phyloP scores from a whole-genome alignment of 2,329 filamentous ascomycete genomes.

The Zymoseptoria brevis region DNA sequence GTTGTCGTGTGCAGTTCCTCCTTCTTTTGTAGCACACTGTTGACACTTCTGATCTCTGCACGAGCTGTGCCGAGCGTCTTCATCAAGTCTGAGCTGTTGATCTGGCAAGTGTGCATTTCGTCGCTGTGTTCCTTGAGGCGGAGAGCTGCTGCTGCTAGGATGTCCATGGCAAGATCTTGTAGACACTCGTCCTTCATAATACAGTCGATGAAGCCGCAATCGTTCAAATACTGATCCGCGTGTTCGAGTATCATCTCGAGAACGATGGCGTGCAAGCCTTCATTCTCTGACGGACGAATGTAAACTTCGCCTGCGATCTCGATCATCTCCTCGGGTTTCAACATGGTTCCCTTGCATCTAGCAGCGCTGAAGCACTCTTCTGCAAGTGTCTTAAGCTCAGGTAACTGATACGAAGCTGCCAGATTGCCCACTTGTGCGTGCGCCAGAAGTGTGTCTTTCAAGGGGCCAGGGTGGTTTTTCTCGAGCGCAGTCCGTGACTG shows the following conservation, averaged over 20 bases:
- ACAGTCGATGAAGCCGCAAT: not conserved
- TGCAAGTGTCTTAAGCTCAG: not conserved
- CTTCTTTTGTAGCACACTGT: too few relatives aligned
- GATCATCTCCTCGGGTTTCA: not conserved
- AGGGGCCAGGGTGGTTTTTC: too few relatives aligned
- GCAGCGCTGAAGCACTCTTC: not conserved
- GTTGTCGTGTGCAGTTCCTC: too few relatives aligned
- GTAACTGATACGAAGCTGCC: slow-evolving; percentile 8
- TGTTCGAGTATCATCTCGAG: not conserved
- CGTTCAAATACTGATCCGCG: not conserved
- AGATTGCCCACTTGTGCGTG: slow-evolving; percentile 10
- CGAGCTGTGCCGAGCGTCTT: too few relatives aligned
- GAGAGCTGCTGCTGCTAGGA: not conserved
- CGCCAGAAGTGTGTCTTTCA: not conserved
- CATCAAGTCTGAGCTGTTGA: too few relatives aligned
- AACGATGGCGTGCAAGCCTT: not conserved
- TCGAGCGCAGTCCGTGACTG: not conserved
- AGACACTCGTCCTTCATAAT: not conserved
- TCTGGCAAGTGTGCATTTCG: too few relatives aligned
- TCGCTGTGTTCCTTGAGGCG: not conserved
- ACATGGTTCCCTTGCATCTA: not conserved
- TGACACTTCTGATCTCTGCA: too few relatives aligned
- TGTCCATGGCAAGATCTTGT: not conserved
- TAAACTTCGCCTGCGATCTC: not conserved
- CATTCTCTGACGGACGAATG: not conserved